Base-by-base conservation (phyloP, 1,284 basidiomycete genomes). In the Cryptococcus floricola region DNA sequence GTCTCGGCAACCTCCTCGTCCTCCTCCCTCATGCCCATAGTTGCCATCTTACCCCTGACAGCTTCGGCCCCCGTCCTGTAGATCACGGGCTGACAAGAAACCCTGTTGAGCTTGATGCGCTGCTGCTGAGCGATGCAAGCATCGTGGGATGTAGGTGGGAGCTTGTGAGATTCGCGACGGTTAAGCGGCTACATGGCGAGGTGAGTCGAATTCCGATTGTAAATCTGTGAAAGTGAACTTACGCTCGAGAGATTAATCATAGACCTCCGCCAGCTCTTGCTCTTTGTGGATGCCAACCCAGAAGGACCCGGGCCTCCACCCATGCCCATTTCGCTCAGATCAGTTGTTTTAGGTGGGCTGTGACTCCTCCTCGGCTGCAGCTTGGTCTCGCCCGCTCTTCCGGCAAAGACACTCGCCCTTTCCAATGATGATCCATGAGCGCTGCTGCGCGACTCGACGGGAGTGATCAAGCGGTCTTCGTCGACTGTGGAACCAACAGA, bases 1-100 rank as follows among this genome's bases (percentile, higher is more conserved):
- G 67, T 67, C 66, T 76, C 74, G 44, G 68, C 68, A 34, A 67
- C 49, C 41, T 69, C 66, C 50, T 59, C 61, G 18, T 70, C 64
- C 44, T 73, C 71, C 55, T 73, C 70, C n/a, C 44, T 55, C 54
- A 59, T 69, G 58, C 58, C 59, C 58, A 28, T 72, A 63, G 48
- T 56, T 47, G 47, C 53, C 45, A 58, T 69, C 52, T 52, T 68
- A 64, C 50, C 52, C 38, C 50, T 53, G 2, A 53, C 48, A 8
- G 67, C 67, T 7, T 66, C 66, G 12, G 73, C 55, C 18, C 60
- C 68, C 4, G 58, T 61, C 9, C 55, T 48, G 25, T 62, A 58
- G 2, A 55, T 31, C 2, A 52, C 52, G 4, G 60, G 60, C 23
- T 55, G 52, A 43, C 55, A 59, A n/a, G 54, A 55, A 27, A 43